Conservation (phyloP, 2,329 filamentous ascomycete species). For the Ascocoryne sarcoides region DNA sequence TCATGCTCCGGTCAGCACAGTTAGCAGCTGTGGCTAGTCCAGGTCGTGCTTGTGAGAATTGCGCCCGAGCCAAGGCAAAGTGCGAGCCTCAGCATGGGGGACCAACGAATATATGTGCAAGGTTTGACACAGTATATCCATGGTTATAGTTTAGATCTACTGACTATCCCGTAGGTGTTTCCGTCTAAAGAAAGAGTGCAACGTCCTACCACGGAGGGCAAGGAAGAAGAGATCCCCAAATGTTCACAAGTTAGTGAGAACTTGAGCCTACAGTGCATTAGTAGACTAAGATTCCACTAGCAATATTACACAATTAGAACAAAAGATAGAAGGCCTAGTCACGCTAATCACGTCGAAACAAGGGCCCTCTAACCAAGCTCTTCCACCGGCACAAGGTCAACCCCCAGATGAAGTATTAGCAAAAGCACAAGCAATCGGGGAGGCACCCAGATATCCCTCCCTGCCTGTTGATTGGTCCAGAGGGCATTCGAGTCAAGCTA, state of each 20-base stretch:
- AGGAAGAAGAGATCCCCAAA: slow-evolving; percentile 18
- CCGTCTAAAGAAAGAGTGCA: slow-evolving; percentile 18
- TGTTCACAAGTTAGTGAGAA: slow-evolving; percentile 10
- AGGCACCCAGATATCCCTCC: background rate
- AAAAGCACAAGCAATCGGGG: background rate
- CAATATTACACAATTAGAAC: slow-evolving; percentile 15
- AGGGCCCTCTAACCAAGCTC: slow-evolving; percentile 6
- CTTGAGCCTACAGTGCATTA: background rate
- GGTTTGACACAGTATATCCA: slow-evolving; percentile 5
- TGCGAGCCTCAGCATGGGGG: slow-evolving; percentile 10
- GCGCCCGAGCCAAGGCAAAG: slow-evolving; percentile 18
- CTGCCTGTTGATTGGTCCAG: background rate
- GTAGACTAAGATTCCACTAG: slow-evolving; percentile 3
- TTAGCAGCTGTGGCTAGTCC: background rate
- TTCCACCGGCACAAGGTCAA: slow-evolving; percentile 6
- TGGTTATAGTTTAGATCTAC: background rate
- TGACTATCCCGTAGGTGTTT: slow-evolving; percentile 10
- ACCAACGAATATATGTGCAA: slow-evolving; percentile 9
- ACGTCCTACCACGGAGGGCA: slow-evolving; percentile 7
- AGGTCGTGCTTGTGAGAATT: slow-evolving; percentile 12
- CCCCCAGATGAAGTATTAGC: slow-evolving; percentile 4
- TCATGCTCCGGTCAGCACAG: background rate
- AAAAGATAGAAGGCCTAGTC: slow-evolving; percentile 20
- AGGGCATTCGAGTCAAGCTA: background rate
- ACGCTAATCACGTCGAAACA: slow-evolving; percentile 15